These are phyloP conservation scores for Golubevia sp. DNA, from an alignment of 1,284 basidiomycete genomes.

Conservation along the genomic window DNA sequence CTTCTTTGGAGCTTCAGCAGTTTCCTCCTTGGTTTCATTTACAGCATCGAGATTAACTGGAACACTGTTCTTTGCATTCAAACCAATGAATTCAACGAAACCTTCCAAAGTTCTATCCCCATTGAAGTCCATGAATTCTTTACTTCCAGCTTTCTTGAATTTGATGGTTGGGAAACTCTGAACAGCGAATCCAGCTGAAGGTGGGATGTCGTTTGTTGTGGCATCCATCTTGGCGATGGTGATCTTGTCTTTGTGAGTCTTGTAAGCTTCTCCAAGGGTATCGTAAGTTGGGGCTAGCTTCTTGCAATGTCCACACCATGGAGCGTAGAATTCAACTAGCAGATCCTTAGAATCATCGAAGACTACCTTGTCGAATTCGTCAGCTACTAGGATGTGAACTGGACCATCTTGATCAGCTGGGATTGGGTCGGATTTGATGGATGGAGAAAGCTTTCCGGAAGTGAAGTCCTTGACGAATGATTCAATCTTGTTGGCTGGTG, in stretches of 20 bases:
- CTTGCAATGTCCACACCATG: slow-evolving; percentile 87
- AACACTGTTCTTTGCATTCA: slow-evolving; percentile 56
- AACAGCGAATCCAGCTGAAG: slow-evolving; percentile 77
- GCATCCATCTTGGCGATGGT: slow-evolving; percentile 90
- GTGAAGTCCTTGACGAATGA: slow-evolving; percentile 74
- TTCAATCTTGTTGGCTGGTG: slow-evolving; percentile 65
- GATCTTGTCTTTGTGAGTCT: slow-evolving; percentile 75
- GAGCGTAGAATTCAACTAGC: slow-evolving; percentile 91
- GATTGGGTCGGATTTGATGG: slow-evolving; percentile 87
- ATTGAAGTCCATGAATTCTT: slow-evolving; percentile 76
- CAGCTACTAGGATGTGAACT: slow-evolving; percentile 83
- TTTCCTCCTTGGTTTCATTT: too few species aligned
- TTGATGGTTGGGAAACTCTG: slow-evolving; percentile 92
- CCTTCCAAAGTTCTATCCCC: slow-evolving; percentile 57
- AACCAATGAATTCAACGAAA: slow-evolving; percentile 52
- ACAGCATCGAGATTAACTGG: slow-evolving; percentile 14
- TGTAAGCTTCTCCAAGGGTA: slow-evolving; percentile 83
- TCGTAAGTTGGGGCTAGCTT: slow-evolving; percentile 95
- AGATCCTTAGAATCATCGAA: slow-evolving; percentile 87
- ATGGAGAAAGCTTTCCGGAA: slow-evolving; percentile 76
- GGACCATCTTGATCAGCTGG: slow-evolving; percentile 81
- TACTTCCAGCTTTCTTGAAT: slow-evolving; percentile 87
- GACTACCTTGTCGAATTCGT: slow-evolving; percentile 81
- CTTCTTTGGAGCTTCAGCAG: too few species aligned
- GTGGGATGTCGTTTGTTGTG: slow-evolving; percentile 92